Evolutionary conservation across 2,329 filamentous ascomycete species (phyloP), one percentile per base, ranked within the genome.

Genomic region (Colletotrichum sp.): DNA sequence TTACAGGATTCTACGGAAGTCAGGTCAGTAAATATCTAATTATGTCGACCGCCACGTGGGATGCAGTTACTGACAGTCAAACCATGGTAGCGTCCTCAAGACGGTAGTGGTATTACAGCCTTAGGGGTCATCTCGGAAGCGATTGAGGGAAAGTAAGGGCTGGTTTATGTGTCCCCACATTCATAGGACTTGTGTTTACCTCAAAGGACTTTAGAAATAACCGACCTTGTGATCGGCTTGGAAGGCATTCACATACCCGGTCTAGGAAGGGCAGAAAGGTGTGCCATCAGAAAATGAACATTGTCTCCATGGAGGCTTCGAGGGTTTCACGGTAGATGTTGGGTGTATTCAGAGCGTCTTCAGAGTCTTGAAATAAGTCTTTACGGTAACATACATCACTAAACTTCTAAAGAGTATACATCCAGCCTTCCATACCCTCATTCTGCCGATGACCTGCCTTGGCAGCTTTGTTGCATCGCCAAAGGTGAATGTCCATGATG

Each of bases 401-500:
- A 30, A 28, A 28, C 28, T 28, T 28, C 28, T 28, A 77, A 6
- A 77, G 57, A 8, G 75, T 75, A 62, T 77, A 77, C 39, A 70
- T 66, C 75, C 75, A 72, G 4, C 66, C 68, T 4, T 70, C 68
- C 44, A 77, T 68, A 16, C 72, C 72, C 32, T 72, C 72, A 28
- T 77, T 77, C 16, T 62, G 28, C 4, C 64, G 9, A 10, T 36
- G 34, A 1, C 75, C 72, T 15, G 64, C 64, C 62, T 75, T 77
- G 26, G 69, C 75, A 22, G 15, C 72, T 65, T 75, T 75, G 3
- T 77, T 77, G 34, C 59, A 60, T 1, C 68, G 68, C 75, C 75
- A 75, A 8, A 75, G 68, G 52, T 75, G 60, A 2, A 77, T n/a
- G 16, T 77, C 72, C 72, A 75, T 75, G 64, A 75, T 70, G 15